Evolutionary conservation across 2,329 filamentous ascomycete species (phyloP), one percentile per base, ranked within the genome.

Genomic region (Xylariaceae sp.): DNA sequence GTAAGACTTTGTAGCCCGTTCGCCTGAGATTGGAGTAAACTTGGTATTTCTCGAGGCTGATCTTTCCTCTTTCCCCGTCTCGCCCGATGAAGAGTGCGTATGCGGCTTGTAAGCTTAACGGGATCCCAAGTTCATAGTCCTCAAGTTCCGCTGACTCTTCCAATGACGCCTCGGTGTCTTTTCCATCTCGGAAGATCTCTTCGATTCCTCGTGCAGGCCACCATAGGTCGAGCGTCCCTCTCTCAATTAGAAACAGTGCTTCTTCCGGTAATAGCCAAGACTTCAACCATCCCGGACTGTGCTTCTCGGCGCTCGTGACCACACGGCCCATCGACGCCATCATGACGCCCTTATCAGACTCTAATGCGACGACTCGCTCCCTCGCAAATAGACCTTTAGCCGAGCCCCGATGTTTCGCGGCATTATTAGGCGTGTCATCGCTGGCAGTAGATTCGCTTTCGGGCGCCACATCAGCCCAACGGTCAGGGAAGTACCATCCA

Each of bases 201-300:
- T 74, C 75, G 8, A 85, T 71, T n/a, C 72, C 67, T 53, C 71
- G 70, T 44, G 74, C 72, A 1, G 89, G 89, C 89, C 89, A 96
- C 76, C 91, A 86, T 41, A 96, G 79, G 70, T 97, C 90, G 65
- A 97, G 66, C 46, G 83, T 91, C 0, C 92, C 94, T 64, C 94
- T 78, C 74, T 99, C 94, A 6, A 97, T 77, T 59, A 96, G 71
- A 66, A 91, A 96, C 51, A 99, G 76, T 4, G 91, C 89, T 71
- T 99, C 94, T 68, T 99, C 94, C 0, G 92, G 92, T 40, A 96
- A 71, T 49, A 99, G 68, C 91, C 91, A 96, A 41, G 91, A 74
- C 59, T 80, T 83, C 32, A 85, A 80, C 57, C 78, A 78, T 2
- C 79, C 80, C 0, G 77, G 72, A 50, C 72, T 70, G 35, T 84